Evolutionary conservation across 148 eudicot species (phyloP).

Genomic region (Vaccinium vitisidaea): DNA sequence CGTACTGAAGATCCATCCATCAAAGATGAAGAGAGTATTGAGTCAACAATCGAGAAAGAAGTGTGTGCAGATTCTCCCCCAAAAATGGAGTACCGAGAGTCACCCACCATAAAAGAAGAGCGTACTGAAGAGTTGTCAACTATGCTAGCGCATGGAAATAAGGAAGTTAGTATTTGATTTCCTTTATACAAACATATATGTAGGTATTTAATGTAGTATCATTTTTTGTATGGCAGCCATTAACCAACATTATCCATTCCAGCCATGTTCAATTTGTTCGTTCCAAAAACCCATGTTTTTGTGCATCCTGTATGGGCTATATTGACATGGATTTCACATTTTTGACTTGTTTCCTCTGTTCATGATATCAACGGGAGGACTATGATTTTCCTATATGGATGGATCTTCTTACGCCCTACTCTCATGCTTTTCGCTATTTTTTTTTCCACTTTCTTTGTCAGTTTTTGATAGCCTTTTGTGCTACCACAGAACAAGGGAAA

Average conservation of each 20-base stretch:
- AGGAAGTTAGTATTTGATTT: not conserved
- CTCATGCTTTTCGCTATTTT: not conserved
- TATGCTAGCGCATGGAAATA: not conserved
- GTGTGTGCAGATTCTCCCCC: not conserved
- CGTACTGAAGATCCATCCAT: not conserved
- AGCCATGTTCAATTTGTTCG: not conserved
- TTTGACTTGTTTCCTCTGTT: not conserved
- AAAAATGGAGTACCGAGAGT: constrained; percentile 9
- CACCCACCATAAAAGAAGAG: not conserved
- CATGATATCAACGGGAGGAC: not conserved
- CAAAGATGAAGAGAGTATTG: not conserved
- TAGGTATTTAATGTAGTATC: not conserved
- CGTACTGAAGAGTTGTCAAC: not conserved
- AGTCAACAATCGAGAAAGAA: not conserved
- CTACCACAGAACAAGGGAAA: not conserved
- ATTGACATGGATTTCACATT: not conserved
- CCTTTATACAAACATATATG: not conserved
- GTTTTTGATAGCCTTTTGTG: not conserved
- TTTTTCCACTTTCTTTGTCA: not conserved
- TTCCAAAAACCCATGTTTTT: not conserved
- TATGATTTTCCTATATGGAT: not conserved
- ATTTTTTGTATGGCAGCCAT: not conserved
- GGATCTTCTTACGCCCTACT: not conserved
- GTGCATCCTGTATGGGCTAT: not conserved
- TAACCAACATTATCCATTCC: not conserved